Evolutionary conservation across 2,329 filamentous ascomycete genomes (phyloP), one percentile per base, ranked within the genome.

Genomic region (Pseudogymnoascus sp.): DNA sequence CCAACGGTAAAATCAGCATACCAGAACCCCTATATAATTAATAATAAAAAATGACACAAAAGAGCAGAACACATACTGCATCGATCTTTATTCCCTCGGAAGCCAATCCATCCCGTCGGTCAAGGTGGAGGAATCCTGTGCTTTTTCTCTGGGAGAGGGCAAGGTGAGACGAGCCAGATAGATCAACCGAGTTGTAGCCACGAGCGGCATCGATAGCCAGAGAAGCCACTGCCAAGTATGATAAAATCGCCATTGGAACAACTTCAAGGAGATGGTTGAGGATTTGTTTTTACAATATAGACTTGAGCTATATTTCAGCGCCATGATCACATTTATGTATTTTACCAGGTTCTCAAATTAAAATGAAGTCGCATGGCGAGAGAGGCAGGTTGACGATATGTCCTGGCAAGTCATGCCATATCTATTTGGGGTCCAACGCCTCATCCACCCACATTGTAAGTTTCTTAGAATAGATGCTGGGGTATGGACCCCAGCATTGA

Each of bases 1-100:
- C 64, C 61, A n/a, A 64, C 15, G 3, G 26, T 55, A 7, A 64
- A 59, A 23, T 63, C 58, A 3, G 58, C 58, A 18, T 57, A 63
- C 62, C 60, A 65, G 57, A 63, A 65, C 10, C 57, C 58, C 28
- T 60, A 39, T 41, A 0, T 2, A 23, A 23, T 41, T 41, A 4
- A 13, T 41, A 41, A n/a, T n/a, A 41, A 41, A 41, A 5, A 6
- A 2, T 5, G 19, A 23, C 12, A 23, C 18, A 23, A n/a, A 23
- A 23, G 10, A 23, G 4, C 9, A 21, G 10, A 5, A 41, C 10
- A 23, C 38, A 23, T 41, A 41, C 19, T n/a, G 38, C 38, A n/a
- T 41, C 38, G n/a, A 41, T 41, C n/a, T 41, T 23, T 41, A 41
- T 41, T 41, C 38, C 38, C 12, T 41, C 38, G 2, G 38, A 41